Evolutionary conservation across 768 basidiomycete species (phyloP), one percentile per base, ranked within the genome.

Genomic region (Clitopilus hobsonii): DNA sequence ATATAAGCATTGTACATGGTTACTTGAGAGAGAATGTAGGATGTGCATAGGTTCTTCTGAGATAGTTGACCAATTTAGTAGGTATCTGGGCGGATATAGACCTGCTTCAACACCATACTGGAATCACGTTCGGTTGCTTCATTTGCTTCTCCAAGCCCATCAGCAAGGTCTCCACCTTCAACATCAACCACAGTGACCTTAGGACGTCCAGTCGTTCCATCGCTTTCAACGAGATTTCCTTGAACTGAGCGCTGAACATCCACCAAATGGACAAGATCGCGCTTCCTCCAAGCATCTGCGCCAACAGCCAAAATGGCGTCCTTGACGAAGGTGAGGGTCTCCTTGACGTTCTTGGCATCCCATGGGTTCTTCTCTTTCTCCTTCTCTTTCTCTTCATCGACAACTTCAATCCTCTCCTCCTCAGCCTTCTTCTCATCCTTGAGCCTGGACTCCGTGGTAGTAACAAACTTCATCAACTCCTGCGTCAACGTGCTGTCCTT

Each of bases 161-260:
- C 50, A 51, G 22, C 50, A 6, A 28, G 50, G 50, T 51, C 50
- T 6, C n/a, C 41, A 45, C n/a, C n/a, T n/a, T n/a, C 41, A 45
- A 20, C 41, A 10, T 45, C 41, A 45, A 45, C 41, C 3, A 45
- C 41, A 45, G n/a, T 20, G 18, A 45, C 22, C 10, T 20, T 16
- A 45, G 41, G 41, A 45, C 41, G 41, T 18, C 41, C 41, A 20
- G 18, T 45, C 41, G n/a, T 45, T 2, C 41, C 41, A 23, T 45
- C 41, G 3, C 11, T 10, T 5, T 23, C 41, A 13, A 36, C 55
- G 62, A 73, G 57, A 50, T 60, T 60, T 32, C 60, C 59, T 41
- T 66, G 65, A 11, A 74, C 71, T 5, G 71, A 73, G 28, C 58
- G 65, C 61, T 73, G 73, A 4, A 71, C 72, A 57, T 74, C 72